A percentile compares a stretch with the other conserved stretches of the same genome.
Conservation (phyloP, 176 grass and related monocot genomes). For the Avena sativa region DNA sequence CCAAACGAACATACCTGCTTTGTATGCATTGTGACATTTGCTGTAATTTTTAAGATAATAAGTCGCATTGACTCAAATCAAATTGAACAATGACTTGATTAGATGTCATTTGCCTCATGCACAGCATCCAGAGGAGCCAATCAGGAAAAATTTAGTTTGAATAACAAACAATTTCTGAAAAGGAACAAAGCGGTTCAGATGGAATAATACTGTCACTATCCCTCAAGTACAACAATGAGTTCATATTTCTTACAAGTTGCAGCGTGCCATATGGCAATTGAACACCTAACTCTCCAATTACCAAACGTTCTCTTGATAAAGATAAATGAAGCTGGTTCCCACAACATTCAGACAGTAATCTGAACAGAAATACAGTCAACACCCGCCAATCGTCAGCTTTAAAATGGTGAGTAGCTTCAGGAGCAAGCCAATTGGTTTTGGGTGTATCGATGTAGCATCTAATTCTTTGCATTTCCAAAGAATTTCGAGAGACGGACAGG, state of each 20-base stretch:
- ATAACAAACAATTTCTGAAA: not conserved
- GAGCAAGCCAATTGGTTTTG: slow-evolving; percentile 7
- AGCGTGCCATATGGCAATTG: slow-evolving; percentile 13
- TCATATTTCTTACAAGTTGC: slow-evolving; percentile 27
- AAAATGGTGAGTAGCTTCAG: not conserved
- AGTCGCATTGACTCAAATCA: no score
- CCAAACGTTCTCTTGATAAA: slow-evolving; percentile 23
- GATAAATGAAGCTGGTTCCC: not conserved
- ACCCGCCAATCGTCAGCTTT: slow-evolving; percentile 6
- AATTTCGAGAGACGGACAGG: slow-evolving; percentile 89
- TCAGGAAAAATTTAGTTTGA: not conserved
- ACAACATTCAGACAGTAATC: not conserved
- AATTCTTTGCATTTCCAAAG: slow-evolving; percentile 73
- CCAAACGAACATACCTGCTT: not conserved
- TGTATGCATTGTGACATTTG: no score
- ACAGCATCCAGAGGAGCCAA: not conserved
- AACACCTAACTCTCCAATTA: slow-evolving; percentile 20
- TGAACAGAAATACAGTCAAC: slow-evolving; percentile 43
- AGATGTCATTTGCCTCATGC: not conserved
- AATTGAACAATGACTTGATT: no score
- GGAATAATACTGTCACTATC: slow-evolving; percentile 1
- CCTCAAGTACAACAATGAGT: slow-evolving; percentile 28
- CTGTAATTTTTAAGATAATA: no score
- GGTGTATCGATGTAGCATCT: slow-evolving; percentile 11
- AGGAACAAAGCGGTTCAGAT: not conserved